These are phyloP conservation scores for Mucor velutinosus DNA, from an alignment of 371 early-diverging fungal species.

Conservation along the genomic window DNA sequence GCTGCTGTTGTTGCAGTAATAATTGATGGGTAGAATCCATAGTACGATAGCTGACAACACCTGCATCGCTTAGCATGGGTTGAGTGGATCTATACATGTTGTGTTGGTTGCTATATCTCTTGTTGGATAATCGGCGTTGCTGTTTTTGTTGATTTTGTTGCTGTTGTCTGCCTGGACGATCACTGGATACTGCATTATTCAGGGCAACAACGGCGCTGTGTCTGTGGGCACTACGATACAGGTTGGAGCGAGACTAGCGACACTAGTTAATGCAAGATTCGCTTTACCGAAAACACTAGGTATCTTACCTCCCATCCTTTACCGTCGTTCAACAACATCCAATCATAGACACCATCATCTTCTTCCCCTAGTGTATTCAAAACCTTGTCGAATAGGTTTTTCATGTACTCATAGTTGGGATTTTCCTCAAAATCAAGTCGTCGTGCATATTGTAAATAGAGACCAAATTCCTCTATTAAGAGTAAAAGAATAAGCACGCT, in stretches of 20 bases:
- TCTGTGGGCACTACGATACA: slow-evolving; percentile 18
- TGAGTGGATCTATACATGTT: slow-evolving; percentile 24
- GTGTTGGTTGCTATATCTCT: slow-evolving; percentile 17
- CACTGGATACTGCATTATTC: slow-evolving; percentile 20
- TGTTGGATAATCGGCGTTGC: slow-evolving; percentile 18
- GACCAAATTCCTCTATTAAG: slow-evolving; percentile 75
- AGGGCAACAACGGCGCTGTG: slow-evolving; percentile 22
- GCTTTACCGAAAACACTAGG: neutral
- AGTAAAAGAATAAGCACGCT: neutral
- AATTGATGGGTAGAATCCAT: slow-evolving; percentile 23
- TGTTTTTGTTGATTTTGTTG: slow-evolving; percentile 5
- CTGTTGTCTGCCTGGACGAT: slow-evolving; percentile 12
- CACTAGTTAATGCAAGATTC: neutral
- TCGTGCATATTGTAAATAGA: slow-evolving; percentile 71
- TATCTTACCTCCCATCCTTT: slow-evolving; percentile 55
- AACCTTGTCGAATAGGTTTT: slow-evolving; percentile 81
- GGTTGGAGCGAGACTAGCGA: slow-evolving; percentile 21
- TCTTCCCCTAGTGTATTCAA: slow-evolving; percentile 66
- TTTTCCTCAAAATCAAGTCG: slow-evolving; percentile 90
- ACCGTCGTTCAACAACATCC: slow-evolving; percentile 70
- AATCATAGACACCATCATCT: slow-evolving; percentile 92
- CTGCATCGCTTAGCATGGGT: slow-evolving; percentile 24
- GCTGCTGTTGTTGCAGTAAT: slow-evolving; percentile 21
- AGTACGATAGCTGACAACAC: slow-evolving; percentile 23
- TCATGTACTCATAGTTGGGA: slow-evolving; percentile 89